Evolutionary conservation across 768 basidiomycete genomes (phyloP), one percentile per base, ranked within the genome.

Genomic region (Daedaleopsis sinensis): DNA sequence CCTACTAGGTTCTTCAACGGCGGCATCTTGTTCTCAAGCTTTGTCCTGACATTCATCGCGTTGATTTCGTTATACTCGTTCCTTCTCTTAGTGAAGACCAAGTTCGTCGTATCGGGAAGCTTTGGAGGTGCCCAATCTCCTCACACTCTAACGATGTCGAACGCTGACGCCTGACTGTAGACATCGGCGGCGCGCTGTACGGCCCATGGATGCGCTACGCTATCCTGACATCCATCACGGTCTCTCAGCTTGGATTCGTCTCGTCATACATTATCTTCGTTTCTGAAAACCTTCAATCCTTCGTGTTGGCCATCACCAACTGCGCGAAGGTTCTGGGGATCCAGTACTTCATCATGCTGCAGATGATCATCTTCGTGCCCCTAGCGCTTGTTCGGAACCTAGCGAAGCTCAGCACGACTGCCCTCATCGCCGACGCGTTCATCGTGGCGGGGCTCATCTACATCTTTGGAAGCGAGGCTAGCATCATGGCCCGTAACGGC

Each of bases 241-340:
- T 96, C 23, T 98, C 96, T 1, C 97, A 95, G 72, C 77, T 96
- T 37, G 94, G 94, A 42, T 96, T 95, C 73, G 90, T 91, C 48
- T 71, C 85, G 37, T 94, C 95, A 13, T 99, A 99, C 74, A 94
- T 89, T 15, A 97, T 98, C 72, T 98, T 98, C 72, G 94, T 98
- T 46, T 90, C 96, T 1, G 86, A 96, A 76, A 97, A 96, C 71
- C 82, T 94, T 15, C 86, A 84, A 73, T 89, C 95, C 2, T 94
- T 98, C 74, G 82, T 94, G 39, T 76, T 89, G 62, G 93, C 89
- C 12, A 81, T 94, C 44, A 90, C 93, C 1, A 77, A 93, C 56
- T 96, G 94, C 75, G 66, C 80, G 18, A 87, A 80, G 49, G 73
- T 82, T 37, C 78, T 93, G 65, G 81, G 89, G 1, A 86, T 93